These are phyloP conservation scores for Blastobotrys capitulatus DNA, from an alignment of 1,139 yeast species.

Conservation along the genomic window DNA sequence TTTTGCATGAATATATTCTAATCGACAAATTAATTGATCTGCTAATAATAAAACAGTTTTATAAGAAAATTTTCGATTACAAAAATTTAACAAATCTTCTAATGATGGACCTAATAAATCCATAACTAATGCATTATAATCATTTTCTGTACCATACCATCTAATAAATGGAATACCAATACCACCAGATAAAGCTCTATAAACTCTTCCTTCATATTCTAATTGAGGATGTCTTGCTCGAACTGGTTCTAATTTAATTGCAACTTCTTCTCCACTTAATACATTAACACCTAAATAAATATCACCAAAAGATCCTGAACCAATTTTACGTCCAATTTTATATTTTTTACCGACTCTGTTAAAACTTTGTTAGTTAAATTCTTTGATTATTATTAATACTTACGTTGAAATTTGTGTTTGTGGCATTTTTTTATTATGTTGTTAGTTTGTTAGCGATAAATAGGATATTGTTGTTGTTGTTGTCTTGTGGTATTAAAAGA, in stretches of 20 bases:
- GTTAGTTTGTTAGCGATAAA: too few relatives aligned
- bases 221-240: constrained; percentile 94
- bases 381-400: too few relatives aligned
- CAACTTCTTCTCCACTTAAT: constrained; percentile 95
- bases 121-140: constrained; percentile 94
- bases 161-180: constrained; percentile 96
- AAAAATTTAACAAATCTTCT: constrained; percentile 93
- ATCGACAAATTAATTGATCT: constrained; percentile 89
- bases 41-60: constrained; percentile 91
- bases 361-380: too few relatives aligned
- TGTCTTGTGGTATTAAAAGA: too few relatives aligned
- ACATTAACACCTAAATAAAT: constrained; percentile 85
- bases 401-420: too few relatives aligned
- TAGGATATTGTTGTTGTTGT: too few relatives aligned
- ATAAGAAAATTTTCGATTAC: constrained; percentile 87
- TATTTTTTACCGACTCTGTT: constrained; percentile 77
- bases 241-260: constrained; percentile 86
- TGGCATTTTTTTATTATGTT: too few relatives aligned
- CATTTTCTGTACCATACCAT: constrained; percentile 97
- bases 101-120: constrained; percentile 93
- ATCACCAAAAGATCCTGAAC: constrained; percentile 97
- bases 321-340: constrained; percentile 92
- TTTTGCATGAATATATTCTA: constrained; percentile 93
- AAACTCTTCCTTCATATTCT: constrained; percentile 94
- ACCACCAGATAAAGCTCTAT: constrained; percentile 91